phyloP scores from a whole-genome alignment of 164 flowering plant genomes.

The Vitis labrusca region DNA sequence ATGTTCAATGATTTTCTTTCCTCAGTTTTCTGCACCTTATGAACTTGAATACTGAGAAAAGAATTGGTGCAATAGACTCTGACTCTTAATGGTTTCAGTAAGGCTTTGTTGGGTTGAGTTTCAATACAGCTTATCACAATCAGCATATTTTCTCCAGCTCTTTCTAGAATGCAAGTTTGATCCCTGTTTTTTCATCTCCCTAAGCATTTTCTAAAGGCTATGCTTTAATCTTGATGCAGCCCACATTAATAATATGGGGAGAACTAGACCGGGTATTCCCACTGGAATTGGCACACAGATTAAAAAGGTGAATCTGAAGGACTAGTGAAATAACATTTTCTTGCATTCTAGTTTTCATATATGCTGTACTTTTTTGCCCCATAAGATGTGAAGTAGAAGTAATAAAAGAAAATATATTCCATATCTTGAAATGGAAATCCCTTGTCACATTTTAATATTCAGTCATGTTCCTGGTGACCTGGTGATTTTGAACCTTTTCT shows the following conservation, averaged over 20 bases:
- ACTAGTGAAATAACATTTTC: not conserved
- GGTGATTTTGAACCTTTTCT: too few species aligned
- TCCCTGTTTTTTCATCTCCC: not conserved
- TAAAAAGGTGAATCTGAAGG: constrained; percentile 30
- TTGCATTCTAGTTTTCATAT: too few species aligned
- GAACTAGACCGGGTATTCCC: constrained; percentile 58
- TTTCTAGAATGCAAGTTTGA: not conserved
- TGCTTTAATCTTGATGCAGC: constrained; percentile 30
- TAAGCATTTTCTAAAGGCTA: not conserved
- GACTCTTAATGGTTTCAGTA: too few species aligned
- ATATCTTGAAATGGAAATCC: not conserved
- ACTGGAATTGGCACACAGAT: constrained; percentile 49
- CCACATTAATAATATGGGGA: constrained; percentile 60
- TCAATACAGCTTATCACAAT: too few species aligned
- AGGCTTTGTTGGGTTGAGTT: too few species aligned
- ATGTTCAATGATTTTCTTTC: not conserved
- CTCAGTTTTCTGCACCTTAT: not conserved
- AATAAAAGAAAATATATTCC: too few species aligned
- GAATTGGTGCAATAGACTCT: too few species aligned
- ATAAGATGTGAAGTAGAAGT: too few species aligned
- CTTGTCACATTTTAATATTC: not conserved
- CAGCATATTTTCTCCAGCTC: not conserved
- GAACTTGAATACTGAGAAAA: too few species aligned
- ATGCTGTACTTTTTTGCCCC: not conserved
- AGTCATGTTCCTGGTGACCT: not conserved